Evolutionary conservation across 306 rosid genomes (phyloP), one percentile per base, ranked within the genome.

Genomic region (Acacia melanoxylon): DNA sequence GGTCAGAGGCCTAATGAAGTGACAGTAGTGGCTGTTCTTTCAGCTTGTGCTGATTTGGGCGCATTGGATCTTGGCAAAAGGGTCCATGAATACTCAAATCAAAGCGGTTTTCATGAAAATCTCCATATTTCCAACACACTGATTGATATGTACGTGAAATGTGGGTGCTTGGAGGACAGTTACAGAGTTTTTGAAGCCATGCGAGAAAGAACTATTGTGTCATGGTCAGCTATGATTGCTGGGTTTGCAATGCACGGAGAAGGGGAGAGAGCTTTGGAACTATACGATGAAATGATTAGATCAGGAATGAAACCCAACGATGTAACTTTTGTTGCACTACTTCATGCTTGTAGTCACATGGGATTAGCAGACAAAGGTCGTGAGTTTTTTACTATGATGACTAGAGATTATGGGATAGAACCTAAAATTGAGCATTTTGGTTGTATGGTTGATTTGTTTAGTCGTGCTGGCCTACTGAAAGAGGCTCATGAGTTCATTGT

Each of bases 271-370:
- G 89, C 91, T 49, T 80, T 86, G 82, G 46, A 62, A 17, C 71
- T 90, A 16, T 88, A 81, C 78, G 67, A 72, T 51, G 15, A 74
- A 66, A 88, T 86, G 94, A 75, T 84, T 61, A 65, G 58, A 72
- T 62, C n/a, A 20, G 87, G 86, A 31, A 41, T 90, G 83, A 73
- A 83, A 63, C 94, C 89, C 20, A 90, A 88, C 78, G 83, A 66
- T 49, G 88, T 88, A 19, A 86, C 90, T 67, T 88, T 88, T 27
- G 49, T 90, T 6, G 90, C 89, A 2, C 78, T 88, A 44, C 85
- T 86, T 83, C 91, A 90, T 83, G 94, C 94, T 68, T 90, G 89
- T 82, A 86, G 91, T 37, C 90, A 88, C 81, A 83, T 90, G 83
- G 90, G 94, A 62, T 68, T 88, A 78, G 82, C 88, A n/a, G 85